Percentiles rank a stretch among this genome's conserved stretches.
Conservation (phyloP, 2,329 filamentous ascomycete genomes). For the Penicillium sp. region DNA sequence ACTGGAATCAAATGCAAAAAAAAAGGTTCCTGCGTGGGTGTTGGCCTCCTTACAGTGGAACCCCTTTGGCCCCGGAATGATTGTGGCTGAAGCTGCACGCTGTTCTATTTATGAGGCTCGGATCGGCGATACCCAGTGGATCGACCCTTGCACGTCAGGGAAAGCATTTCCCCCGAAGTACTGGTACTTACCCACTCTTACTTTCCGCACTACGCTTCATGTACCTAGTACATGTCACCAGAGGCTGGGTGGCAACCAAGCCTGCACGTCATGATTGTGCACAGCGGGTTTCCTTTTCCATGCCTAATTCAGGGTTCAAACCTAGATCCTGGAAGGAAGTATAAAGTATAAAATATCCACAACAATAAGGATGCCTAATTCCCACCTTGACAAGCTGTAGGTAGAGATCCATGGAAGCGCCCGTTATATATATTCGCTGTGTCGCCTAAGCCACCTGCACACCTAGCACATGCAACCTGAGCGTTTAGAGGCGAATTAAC, state of each 20-base stretch:
- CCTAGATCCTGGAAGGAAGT: not conserved
- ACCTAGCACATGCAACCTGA: not conserved
- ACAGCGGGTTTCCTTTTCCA: not conserved
- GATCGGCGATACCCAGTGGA: conserved; percentile 8
- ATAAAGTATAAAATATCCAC: not conserved
- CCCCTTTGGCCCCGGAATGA: not conserved
- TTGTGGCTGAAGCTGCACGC: conserved; percentile 9
- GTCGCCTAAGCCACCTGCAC: not conserved
- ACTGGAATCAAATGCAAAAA: not conserved
- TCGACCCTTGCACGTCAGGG: conserved; percentile 5
- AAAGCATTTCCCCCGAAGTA: conserved; percentile 1
- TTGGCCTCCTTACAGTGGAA: conserved; percentile 9
- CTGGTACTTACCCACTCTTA: not conserved
- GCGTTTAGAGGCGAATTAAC: not conserved
- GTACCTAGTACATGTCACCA: conserved; percentile 7
- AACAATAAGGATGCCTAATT: not conserved
- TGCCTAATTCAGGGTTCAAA: not conserved
- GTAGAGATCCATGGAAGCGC: not conserved
- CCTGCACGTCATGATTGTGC: conserved; percentile 22
- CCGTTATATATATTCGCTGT: not conserved
- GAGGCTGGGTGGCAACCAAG: conserved; percentile 4
- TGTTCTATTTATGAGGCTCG: conserved; percentile 13
- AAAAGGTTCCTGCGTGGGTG: not conserved
- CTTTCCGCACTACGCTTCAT: not conserved
- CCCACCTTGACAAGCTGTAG: not conserved